Percentiles rank a stretch among this genome's conserved stretches.
Evolutionary conservation across 257 asterid genomes (phyloP).

Genomic region (Nicotiana benthamiana): DNA sequence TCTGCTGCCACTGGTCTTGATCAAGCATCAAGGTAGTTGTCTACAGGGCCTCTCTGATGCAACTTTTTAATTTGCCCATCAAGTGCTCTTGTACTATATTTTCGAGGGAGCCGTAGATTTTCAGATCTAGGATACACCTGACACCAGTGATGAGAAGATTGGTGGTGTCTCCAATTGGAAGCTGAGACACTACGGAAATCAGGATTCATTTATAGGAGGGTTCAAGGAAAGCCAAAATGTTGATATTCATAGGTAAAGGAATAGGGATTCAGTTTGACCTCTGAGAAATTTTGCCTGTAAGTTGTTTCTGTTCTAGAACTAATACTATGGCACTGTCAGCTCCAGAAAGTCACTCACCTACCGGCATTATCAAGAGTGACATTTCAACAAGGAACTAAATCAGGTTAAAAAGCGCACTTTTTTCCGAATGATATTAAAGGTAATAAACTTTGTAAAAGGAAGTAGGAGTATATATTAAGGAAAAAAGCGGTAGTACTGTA

Average conservation of each 20-base stretch:
- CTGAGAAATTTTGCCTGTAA: slow-evolving; percentile 6
- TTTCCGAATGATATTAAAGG: too few relatives aligned
- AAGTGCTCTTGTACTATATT: neutral
- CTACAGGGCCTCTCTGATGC: neutral
- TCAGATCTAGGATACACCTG: slow-evolving; percentile 3
- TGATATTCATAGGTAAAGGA: slow-evolving; percentile 1
- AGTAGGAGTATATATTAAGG: too few relatives aligned
- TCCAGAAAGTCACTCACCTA: neutral
- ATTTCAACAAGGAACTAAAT: too few relatives aligned
- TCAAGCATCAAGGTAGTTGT: slow-evolving; percentile 20
- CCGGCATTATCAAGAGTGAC: too few relatives aligned
- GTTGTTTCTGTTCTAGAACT: neutral
- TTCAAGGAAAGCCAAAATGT: neutral
- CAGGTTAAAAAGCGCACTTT: too few relatives aligned
- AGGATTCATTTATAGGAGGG: neutral
- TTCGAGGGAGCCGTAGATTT: neutral
- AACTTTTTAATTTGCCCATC: neutral
- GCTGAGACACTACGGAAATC: neutral
- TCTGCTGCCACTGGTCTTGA: slow-evolving; percentile 19
- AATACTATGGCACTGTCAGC: neutral
- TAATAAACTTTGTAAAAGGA: too few relatives aligned
- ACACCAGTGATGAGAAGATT: neutral
- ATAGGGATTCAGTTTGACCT: neutral
- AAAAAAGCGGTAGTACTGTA: too few relatives aligned
- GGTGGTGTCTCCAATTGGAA: neutral